Evolutionary conservation across 2,329 filamentous ascomycete genomes (phyloP).

Genomic region (Exutisphaerella laricina): DNA sequence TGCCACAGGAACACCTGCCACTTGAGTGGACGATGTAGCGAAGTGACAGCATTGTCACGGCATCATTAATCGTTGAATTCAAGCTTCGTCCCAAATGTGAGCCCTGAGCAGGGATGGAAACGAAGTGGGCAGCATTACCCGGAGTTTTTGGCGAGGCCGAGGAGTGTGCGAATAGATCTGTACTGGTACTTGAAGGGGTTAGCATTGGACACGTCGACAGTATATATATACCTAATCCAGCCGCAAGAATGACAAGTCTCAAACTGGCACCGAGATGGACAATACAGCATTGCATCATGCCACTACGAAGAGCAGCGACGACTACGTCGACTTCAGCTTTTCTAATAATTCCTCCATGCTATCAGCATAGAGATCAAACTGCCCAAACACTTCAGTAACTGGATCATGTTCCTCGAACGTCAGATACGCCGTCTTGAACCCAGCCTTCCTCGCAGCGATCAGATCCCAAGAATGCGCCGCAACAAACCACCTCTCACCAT

Average conservation of each 20-base stretch:
- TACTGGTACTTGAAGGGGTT: neutral
- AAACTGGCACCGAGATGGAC: too few species aligned
- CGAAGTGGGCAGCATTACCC: too few species aligned
- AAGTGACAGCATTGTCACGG: too few species aligned
- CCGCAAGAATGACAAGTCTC: too few species aligned
- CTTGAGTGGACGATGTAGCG: too few species aligned
- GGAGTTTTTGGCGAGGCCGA: too few species aligned
- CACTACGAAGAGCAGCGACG: neutral
- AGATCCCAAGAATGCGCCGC: conserved; percentile 30
- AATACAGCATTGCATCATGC: too few species aligned
- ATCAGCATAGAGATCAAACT: conserved; percentile 28
- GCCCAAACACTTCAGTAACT: conserved; percentile 27
- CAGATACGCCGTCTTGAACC: conserved; percentile 30
- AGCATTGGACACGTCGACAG: conserved; percentile 1
- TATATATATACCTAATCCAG: neutral
- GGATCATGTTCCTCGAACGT: conserved; percentile 30
- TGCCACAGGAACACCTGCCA: too few species aligned
- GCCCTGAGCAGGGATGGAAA: too few species aligned
- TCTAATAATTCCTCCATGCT: conserved; percentile 27
- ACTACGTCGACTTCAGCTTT: conserved; percentile 21
- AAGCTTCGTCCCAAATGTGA: too few species aligned
- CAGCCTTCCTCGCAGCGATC: conserved; percentile 28
- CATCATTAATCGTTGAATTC: too few species aligned
- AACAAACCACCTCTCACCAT: conserved; percentile 29
- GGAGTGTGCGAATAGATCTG: neutral